Base-by-base conservation (phyloP, 75 land plant genomes). In the Adiantum capillusveneris region DNA sequence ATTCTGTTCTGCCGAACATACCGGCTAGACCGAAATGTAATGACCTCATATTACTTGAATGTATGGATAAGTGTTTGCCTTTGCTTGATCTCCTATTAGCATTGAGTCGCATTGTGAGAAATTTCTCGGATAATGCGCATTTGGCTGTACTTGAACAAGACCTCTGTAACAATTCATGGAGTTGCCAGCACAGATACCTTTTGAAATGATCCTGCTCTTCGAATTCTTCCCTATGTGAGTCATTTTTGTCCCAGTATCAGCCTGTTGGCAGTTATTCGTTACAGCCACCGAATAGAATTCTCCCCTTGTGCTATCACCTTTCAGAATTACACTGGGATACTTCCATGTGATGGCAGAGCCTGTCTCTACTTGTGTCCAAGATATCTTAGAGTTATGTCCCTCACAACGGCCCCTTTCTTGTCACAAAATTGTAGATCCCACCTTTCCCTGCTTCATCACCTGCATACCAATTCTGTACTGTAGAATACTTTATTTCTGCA, bases 291-390 rank as follows among this genome's bases (percentile, higher is more conserved):
- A 95, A 69, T 95, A 90, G 39, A 95, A 95, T 73, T 95, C 99
- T 5, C 99, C 99, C 0, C 82, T 77, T 0, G 86, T 69, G 55
- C 80, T 75, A 60, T 90, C 77, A 17, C 99, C 99, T 64, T 79
- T 79, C 68, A 95, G 50, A 14, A 85, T 70, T 19, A 90, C 99
- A 59, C 99, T 95, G 0, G 96, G 99, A 44, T 95, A 95, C 67
- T 95, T 95, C 99, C 99, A 95, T 3, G 99, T 95, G 52, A 95
- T 95, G 0, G 99, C 99, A 16, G 99, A 95, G 1, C 99, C 99
- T 0, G 99, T 95, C 79, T 95, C 99, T 44, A 95, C 99, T 64
- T 95, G 99, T 0, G 99, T 95, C 99, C 99, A 95, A 3, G 99
- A 95, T 26, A 95, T 95, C 68, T 87, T 89, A 2, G 99, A 90